A percentile compares a stretch with the other conserved stretches of the same genome.
Conservation (phyloP, 2,329 filamentous ascomycete genomes). For the Colletotrichum trifolii region DNA sequence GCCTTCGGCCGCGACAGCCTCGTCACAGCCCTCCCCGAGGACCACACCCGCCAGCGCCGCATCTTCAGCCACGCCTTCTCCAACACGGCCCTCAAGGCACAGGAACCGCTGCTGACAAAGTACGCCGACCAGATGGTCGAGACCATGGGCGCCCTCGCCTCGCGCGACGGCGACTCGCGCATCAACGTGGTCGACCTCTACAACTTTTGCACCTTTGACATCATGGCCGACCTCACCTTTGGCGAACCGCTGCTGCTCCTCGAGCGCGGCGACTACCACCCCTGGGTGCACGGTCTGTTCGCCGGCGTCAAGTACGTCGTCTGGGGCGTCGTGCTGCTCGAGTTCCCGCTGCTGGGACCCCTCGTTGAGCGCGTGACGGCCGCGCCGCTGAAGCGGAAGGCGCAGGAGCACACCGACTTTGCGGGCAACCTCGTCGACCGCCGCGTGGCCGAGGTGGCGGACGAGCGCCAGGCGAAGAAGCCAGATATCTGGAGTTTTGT, state of each 20-base stretch:
- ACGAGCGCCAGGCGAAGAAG: constrained; percentile 12
- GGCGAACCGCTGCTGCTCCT: constrained; percentile 44
- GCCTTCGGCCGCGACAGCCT: constrained; percentile 31
- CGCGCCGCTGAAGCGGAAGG: constrained; percentile 22
- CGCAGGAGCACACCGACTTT: constrained; percentile 27
- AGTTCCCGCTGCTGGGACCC: constrained; percentile 28
- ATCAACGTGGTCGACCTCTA: constrained; percentile 37
- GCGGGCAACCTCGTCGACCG: constrained; percentile 27
- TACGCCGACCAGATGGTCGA: constrained; percentile 54
- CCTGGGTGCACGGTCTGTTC: constrained; percentile 43
- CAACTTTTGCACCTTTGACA: constrained; percentile 44
- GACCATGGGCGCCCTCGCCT: constrained; percentile 41
- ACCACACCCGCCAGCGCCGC: constrained; percentile 33
- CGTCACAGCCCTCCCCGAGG: constrained; percentile 37
- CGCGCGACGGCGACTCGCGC: not conserved
- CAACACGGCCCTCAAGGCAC: constrained; percentile 39
- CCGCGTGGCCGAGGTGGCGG: not conserved
- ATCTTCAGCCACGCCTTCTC: constrained; percentile 40
- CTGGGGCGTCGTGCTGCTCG: constrained; percentile 26
- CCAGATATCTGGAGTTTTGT: constrained; percentile 35
- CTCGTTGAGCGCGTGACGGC: constrained; percentile 21
- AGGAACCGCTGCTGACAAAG: constrained; percentile 44
- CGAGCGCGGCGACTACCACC: constrained; percentile 39
- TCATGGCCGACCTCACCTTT: constrained; percentile 45
- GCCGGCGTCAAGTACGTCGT: constrained; percentile 22